A percentile compares a stretch with the other conserved stretches of the same genome.
phyloP scores from a whole-genome alignment of 2,329 filamentous ascomycete genomes.

The Epichloe hybrida region DNA sequence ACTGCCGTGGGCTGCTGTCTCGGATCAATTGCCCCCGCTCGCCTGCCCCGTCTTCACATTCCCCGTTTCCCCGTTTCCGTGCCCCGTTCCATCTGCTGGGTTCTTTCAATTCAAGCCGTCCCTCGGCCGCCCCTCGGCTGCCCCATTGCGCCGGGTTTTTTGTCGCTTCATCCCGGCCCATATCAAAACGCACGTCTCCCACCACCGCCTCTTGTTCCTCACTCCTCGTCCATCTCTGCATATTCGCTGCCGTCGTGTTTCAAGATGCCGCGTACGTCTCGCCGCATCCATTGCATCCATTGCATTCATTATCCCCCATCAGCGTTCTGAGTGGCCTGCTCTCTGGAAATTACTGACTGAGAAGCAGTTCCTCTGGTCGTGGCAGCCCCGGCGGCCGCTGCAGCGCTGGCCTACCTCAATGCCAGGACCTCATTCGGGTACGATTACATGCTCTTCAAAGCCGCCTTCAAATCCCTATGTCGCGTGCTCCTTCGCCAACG shows the following conservation, averaged over 20 bases:
- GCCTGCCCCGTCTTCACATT: no score
- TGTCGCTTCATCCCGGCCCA: neutral
- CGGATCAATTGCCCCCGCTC: no score
- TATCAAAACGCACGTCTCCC: neutral
- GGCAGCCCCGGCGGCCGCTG: conserved; percentile 47
- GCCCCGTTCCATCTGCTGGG: no score
- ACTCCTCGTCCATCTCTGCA: no score
- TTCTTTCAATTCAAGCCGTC: no score
- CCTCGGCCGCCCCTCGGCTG: no score
- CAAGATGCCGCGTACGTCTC: neutral
- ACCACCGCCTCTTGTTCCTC: neutral
- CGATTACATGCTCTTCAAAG: conserved; percentile 48
- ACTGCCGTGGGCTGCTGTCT: neutral
- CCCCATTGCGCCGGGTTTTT: neutral
- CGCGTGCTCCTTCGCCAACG: conserved; percentile 34
- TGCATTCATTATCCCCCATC: neutral
- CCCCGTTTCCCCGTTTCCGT: no score
- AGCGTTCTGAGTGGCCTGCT: neutral
- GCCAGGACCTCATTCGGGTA: conserved; percentile 54
- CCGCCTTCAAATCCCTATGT: conserved; percentile 32
- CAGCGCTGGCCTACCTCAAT: conserved; percentile 65
- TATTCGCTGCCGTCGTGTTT: neutral
- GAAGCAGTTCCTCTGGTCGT: conserved; percentile 36
- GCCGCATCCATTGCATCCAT: neutral
- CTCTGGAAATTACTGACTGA: neutral